Evolutionary conservation across 1,284 basidiomycete genomes (phyloP).

Genomic region (Austroboletus niveus): DNA sequence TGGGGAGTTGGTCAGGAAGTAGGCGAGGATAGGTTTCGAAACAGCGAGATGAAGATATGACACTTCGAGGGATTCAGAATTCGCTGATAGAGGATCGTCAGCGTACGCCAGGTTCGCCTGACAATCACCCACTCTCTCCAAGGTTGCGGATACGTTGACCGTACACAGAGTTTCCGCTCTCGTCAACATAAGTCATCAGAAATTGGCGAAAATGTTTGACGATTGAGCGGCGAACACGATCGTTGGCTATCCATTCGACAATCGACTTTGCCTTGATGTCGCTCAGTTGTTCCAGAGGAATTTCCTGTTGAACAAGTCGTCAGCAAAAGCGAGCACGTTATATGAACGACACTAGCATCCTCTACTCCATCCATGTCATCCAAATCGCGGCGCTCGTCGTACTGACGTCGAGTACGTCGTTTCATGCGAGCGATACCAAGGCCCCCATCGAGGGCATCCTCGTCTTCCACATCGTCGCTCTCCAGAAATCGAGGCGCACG

Average conservation of each 20-base stretch:
- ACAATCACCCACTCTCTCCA: slow-evolving; percentile 78
- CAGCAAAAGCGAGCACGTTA: neutral
- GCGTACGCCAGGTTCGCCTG: neutral
- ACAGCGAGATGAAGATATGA: slow-evolving; percentile 91
- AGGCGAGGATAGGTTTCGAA: slow-evolving; percentile 93
- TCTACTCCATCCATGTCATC: slow-evolving; percentile 86
- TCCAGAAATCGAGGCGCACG: slow-evolving; percentile 85
- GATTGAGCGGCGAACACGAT: slow-evolving; percentile 88
- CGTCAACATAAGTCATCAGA: slow-evolving; percentile 94
- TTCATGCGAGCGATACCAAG: slow-evolving; percentile 69
- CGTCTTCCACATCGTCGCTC: slow-evolving; percentile 59
- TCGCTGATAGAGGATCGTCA: slow-evolving; percentile 55
- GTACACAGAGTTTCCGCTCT: slow-evolving; percentile 89
- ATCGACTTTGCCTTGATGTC: slow-evolving; percentile 98
- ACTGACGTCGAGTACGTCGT: slow-evolving; percentile 76
- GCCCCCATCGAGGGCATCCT: slow-evolving; percentile 59
- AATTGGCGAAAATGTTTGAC: slow-evolving; percentile 94
- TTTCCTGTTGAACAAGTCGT: slow-evolving; percentile 56
- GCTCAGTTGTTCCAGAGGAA: slow-evolving; percentile 93
- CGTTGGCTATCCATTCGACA: slow-evolving; percentile 94
- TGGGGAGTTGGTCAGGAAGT: slow-evolving; percentile 95
- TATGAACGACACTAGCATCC: slow-evolving; percentile 51
- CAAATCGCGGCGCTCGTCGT: slow-evolving; percentile 82
- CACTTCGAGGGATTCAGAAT: slow-evolving; percentile 96
- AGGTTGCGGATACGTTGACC: slow-evolving; percentile 91